Conservation (phyloP, 2,329 filamentous ascomycete species). For the Cercospora citrullina region DNA sequence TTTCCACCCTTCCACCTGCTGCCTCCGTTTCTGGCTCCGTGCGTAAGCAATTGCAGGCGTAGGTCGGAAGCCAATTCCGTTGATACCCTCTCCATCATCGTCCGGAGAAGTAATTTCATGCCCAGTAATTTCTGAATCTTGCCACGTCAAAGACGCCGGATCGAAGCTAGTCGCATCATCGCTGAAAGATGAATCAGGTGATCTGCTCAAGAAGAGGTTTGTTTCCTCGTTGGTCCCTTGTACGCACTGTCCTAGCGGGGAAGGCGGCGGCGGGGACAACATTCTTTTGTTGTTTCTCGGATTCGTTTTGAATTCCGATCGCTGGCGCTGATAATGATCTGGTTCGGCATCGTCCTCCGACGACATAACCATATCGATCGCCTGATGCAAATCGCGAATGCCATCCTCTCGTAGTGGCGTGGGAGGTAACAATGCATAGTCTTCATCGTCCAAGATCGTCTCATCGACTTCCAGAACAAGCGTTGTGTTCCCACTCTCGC, state of each 20-base stretch:
- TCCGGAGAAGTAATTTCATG: conserved; percentile 56
- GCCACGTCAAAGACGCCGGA: conserved; percentile 52
- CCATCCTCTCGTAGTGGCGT: conserved; percentile 8
- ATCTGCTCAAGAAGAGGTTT: conserved; percentile 8
- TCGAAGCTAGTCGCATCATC: conserved; percentile 13
- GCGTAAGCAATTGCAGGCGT: conserved; percentile 60
- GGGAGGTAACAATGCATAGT: conserved; percentile 5
- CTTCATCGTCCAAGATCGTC: conserved; percentile 2
- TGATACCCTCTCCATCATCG: conserved; percentile 64
- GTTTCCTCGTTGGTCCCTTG: conserved; percentile 7
- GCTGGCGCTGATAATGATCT: background rate
- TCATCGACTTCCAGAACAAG: conserved; percentile 6
- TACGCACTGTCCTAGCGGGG: conserved; percentile 9
- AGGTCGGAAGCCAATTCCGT: conserved; percentile 63
- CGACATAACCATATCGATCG: conserved; percentile 4
- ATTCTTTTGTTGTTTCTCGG: conserved; percentile 21
- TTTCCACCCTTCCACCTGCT: conserved; percentile 62
- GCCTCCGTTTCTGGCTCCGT: conserved; percentile 56
- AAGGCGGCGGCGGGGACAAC: conserved; percentile 20
- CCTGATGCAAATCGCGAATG: background rate
- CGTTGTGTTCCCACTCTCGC: conserved; percentile 10
- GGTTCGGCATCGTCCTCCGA: background rate
- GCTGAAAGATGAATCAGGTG: conserved; percentile 16
- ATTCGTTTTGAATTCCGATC: background rate
- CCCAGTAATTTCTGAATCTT: conserved; percentile 63